Conservation (phyloP, 495 filamentous ascomycete genomes). For the Hypoxylon cercidicola region DNA sequence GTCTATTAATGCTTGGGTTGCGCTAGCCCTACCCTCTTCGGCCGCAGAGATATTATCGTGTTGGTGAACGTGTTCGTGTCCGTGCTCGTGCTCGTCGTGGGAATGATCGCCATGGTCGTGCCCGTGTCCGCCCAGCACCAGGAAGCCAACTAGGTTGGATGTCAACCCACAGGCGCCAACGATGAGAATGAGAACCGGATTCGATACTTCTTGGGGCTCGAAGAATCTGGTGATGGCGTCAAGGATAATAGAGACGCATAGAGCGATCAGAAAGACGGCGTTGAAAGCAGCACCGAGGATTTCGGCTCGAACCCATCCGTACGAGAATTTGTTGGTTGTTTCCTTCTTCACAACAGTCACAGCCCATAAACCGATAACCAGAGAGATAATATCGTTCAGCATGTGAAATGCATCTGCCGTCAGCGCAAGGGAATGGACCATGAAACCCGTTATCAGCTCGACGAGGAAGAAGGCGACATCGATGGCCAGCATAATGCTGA, state of each 20-base stretch:
- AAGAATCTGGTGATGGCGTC: constrained; percentile 91
- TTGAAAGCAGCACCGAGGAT: constrained; percentile 95
- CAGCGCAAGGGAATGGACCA: constrained; percentile 88
- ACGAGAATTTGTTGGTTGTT: constrained; percentile 88
- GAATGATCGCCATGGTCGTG: constrained; percentile 70
- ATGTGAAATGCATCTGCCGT: constrained; percentile 99
- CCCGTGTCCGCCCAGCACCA: constrained; percentile 94
- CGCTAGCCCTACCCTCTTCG: constrained; percentile 39
- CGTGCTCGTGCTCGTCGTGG: constrained; percentile 55
- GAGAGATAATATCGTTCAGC: constrained; percentile 96
- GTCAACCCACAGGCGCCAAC: constrained; percentile 88
- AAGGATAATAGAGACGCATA: constrained; percentile 94
- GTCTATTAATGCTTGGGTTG: constrained; percentile 30
- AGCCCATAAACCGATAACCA: constrained; percentile 93
- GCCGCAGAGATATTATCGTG: constrained; percentile 42
- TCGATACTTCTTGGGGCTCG: constrained; percentile 84
- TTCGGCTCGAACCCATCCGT: constrained; percentile 99
- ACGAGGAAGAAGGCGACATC: constrained; percentile 89
- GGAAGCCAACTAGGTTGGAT: constrained; percentile 89
- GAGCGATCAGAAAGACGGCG: constrained; percentile 93
- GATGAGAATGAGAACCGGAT: constrained; percentile 84
- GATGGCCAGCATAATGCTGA: constrained; percentile 90
- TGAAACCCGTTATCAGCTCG: constrained; percentile 85
- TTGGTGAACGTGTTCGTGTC: constrained; percentile 50
- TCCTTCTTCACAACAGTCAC: constrained; percentile 85